Conservation (phyloP, 1,284 basidiomycete species). For the Puccinia triticina region DNA sequence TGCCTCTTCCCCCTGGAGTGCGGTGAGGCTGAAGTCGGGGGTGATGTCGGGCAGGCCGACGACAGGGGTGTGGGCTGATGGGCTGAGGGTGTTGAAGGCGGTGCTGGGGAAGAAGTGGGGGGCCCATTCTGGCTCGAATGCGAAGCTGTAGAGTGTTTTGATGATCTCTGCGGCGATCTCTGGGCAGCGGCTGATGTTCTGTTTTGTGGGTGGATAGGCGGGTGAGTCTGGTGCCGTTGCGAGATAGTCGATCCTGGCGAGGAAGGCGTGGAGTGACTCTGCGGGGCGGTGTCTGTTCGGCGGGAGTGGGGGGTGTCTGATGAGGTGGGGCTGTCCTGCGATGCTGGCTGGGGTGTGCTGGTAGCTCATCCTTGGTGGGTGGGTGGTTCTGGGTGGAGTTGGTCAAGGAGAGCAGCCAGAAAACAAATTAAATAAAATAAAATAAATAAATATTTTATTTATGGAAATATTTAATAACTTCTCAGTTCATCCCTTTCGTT, state of each 20-base stretch:
- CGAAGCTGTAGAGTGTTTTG: constrained; percentile 40
- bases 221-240: constrained; percentile 30
- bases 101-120: constrained; percentile 42
- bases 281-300: neutral
- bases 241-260: constrained; percentile 49
- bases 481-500: too few species aligned
- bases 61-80: constrained; percentile 9
- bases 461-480: too few species aligned
- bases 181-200: constrained; percentile 31
- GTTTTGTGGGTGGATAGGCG: constrained; percentile 30
- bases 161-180: constrained; percentile 28
- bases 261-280: constrained; percentile 47
- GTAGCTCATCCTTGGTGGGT: neutral
- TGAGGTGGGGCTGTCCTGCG: neutral
- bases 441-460: too few species aligned
- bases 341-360: constrained; percentile 6
- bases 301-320: neutral
- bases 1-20: constrained; percentile 41
- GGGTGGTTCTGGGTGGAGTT: too few species aligned
- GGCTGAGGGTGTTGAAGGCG: constrained; percentile 12
- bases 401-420: too few species aligned
- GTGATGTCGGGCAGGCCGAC: constrained; percentile 23
- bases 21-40: constrained; percentile 38
- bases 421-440: too few species aligned
- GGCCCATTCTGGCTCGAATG: constrained; percentile 40